phyloP scores from a whole-genome alignment of 495 filamentous ascomycete species.

The Parathielavia appendiculata region DNA sequence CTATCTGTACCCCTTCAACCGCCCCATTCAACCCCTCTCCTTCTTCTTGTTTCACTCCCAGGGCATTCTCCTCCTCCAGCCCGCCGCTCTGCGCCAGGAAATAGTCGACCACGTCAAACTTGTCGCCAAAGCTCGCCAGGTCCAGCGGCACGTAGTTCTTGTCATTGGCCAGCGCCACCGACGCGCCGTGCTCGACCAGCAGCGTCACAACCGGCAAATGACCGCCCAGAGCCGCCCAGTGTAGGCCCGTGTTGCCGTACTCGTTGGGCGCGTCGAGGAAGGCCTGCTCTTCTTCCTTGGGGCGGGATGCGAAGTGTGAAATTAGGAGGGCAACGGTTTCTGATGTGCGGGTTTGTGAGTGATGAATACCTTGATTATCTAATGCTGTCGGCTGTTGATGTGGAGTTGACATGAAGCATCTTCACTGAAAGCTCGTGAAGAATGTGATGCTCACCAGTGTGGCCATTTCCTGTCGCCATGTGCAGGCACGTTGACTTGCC shows the following conservation, averaged over 20 bases:
- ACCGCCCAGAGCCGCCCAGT: constrained; percentile 89
- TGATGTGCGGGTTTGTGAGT: constrained; percentile 14
- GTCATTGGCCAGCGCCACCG: constrained; percentile 66
- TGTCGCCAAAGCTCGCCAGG: constrained; percentile 70
- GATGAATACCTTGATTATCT: not conserved
- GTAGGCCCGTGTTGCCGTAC: constrained; percentile 80
- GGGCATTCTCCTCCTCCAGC: constrained; percentile 48
- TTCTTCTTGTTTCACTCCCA: constrained; percentile 19
- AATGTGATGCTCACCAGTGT: constrained; percentile 53
- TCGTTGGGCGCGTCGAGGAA: constrained; percentile 67
- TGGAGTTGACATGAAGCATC: too few relatives aligned
- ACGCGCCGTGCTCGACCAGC: constrained; percentile 59
- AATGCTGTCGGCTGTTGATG: not conserved
- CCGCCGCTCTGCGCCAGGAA: constrained; percentile 52
- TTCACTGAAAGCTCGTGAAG: too few relatives aligned
- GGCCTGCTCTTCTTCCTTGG: constrained; percentile 32
- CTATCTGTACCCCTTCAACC: not conserved
- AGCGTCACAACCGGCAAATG: constrained; percentile 74
- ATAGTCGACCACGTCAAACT: constrained; percentile 62
- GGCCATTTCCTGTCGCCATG: constrained; percentile 86
- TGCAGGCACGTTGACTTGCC: constrained; percentile 73
- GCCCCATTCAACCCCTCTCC: constrained; percentile 9
- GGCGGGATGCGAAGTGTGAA: constrained; percentile 31
- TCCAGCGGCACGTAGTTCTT: constrained; percentile 82
- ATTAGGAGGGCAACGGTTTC: constrained; percentile 41